Evolutionary conservation across 164 flowering plant genomes (phyloP), one percentile per base, ranked within the genome.

Genomic region (Umbellularia californica): DNA sequence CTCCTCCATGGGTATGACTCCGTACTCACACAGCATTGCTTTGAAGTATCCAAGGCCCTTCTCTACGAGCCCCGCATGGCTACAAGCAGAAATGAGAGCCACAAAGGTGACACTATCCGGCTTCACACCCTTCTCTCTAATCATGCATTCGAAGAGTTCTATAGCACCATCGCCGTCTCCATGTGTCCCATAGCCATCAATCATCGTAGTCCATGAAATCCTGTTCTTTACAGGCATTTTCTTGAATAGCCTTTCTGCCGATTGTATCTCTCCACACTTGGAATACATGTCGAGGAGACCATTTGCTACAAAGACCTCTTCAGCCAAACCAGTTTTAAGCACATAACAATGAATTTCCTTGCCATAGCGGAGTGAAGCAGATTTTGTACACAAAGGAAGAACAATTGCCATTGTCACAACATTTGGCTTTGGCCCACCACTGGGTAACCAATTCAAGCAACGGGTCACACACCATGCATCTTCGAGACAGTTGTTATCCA

Each of bases 211-310:
- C 79, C 83, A 81, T 4, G 83, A 76, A 24, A 81, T 74, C 52
- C 67, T 19, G 22, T 78, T 78, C 65, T 50, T 81, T 33, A 50
- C 28, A 3, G 20, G 11, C 81, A 81, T 81, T 65, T 24, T 67
- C 11, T 70, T 62, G 69, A 81, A 81, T 52, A 70, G 75, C 65
- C 50, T 72, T 58, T 70, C 67, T 3, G 81, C 75, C 52, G 23
- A 17, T 33, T 22, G 67, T 12, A 78, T 69, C 77, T 60, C 69
- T 19, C 82, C 85, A 73, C 82, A 82, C 71, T 81, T 84, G 55
- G 84, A 77, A 60, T 84, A 81, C 87, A 84, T 79, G 71, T 81
- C 81, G 65, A 84, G 65, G 15, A 84, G 77, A 9, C 78, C 76
- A 76, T 84, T 84, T 47, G 81, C 81, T 11, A 84, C 85, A 10